Percentiles rank a stretch among this genome's conserved stretches.
These are phyloP conservation scores for Aegilops speltoides DNA, from an alignment of 176 grass and related monocot species.

Conservation along the genomic window DNA sequence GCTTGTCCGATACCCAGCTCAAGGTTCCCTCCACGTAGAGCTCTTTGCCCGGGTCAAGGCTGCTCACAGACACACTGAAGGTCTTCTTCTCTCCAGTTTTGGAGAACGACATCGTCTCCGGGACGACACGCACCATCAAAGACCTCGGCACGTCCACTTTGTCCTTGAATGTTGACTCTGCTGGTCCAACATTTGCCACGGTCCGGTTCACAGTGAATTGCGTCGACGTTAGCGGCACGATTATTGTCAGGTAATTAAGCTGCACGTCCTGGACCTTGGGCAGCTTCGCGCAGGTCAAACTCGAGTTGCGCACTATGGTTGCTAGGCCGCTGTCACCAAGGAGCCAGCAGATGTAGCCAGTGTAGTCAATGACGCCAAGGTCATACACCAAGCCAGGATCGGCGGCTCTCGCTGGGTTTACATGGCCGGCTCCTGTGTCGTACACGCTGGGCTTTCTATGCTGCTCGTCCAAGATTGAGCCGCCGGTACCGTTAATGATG, in stretches of 20 bases:
- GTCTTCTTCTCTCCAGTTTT: background rate
- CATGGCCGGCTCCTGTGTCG: background rate
- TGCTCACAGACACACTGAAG: background rate
- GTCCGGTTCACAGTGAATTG: background rate
- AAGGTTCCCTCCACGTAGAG: conserved; percentile 2
- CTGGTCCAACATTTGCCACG: background rate
- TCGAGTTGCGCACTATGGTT: background rate
- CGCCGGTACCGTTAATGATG: background rate
- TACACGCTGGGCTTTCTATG: background rate
- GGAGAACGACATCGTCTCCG: background rate
- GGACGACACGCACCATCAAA: background rate
- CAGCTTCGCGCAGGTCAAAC: background rate
- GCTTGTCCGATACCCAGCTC: conserved; percentile 8
- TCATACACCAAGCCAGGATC: background rate
- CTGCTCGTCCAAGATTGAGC: background rate
- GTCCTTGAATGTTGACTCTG: background rate
- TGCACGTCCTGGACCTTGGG: background rate
- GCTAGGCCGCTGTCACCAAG: background rate
- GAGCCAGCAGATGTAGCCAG: background rate
- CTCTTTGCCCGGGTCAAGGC: background rate
- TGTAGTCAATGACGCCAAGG: background rate
- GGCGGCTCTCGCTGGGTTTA: background rate
- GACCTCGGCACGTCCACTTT: background rate
- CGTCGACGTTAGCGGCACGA: background rate
- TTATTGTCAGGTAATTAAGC: background rate